phyloP scores from a whole-genome alignment of 768 basidiomycete species.

The Suillus placidus region DNA sequence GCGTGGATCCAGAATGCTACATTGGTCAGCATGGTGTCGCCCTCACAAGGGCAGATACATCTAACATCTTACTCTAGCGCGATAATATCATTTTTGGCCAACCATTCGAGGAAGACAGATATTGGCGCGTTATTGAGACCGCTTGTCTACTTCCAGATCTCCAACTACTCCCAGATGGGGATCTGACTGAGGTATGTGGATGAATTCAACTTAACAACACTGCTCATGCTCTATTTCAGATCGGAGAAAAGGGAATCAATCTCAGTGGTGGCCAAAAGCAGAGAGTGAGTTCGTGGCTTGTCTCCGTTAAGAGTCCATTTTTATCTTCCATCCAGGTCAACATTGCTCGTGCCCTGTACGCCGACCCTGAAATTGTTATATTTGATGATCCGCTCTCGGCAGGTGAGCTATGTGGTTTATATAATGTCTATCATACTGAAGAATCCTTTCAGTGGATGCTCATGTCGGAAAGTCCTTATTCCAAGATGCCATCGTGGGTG shows the following conservation, averaged over 20 bases:
- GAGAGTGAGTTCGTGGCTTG: conserved; percentile 37
- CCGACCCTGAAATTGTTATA: conserved; percentile 59
- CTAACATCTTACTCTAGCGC: conserved; percentile 38
- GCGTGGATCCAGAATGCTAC: conserved; percentile 79
- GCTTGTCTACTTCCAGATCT: conserved; percentile 66
- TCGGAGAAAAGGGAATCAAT: conserved; percentile 73
- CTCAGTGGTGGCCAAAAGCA: conserved; percentile 70
- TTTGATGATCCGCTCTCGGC: conserved; percentile 71
- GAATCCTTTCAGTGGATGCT: conserved; percentile 56
- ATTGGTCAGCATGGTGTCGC: conserved; percentile 38
- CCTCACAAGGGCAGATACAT: not conserved
- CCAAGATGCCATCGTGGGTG: conserved; percentile 59
- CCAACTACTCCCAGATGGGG: conserved; percentile 67
- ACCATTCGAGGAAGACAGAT: conserved; percentile 62
- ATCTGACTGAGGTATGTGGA: conserved; percentile 62
- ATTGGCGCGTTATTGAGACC: conserved; percentile 63
- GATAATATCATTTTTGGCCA: conserved; percentile 73
- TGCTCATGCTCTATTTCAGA: conserved; percentile 38
- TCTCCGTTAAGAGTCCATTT: not conserved
- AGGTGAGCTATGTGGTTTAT: conserved; percentile 36
- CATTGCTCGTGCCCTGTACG: conserved; percentile 72
- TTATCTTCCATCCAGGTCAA: conserved; percentile 47
- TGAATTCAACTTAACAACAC: not conserved
- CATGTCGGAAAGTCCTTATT: conserved; percentile 76
- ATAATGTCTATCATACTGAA: not conserved